Conservation (phyloP, 192 early-diverging fungal genomes). For the Coemansia sp. region DNA sequence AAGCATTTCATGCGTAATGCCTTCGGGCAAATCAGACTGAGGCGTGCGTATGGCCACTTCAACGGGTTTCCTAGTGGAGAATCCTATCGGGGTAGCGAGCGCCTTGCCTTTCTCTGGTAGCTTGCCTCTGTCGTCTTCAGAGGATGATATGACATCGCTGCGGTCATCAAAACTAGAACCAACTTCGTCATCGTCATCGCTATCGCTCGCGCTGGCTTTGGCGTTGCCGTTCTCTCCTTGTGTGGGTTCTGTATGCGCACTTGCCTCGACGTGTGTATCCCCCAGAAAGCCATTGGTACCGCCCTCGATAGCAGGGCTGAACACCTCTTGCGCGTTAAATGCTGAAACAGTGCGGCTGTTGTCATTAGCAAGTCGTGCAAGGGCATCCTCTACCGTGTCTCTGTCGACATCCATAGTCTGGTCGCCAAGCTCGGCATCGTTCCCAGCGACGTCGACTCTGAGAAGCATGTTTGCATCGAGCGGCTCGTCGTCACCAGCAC, state of each 20-base stretch:
- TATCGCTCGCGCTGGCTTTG: not conserved
- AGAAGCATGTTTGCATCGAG: slow-evolving; percentile 12
- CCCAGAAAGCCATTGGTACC: too few species aligned
- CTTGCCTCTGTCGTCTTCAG: not conserved
- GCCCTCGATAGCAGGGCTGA: not conserved
- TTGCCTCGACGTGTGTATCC: too few species aligned
- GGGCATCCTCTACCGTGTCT: slow-evolving; percentile 38
- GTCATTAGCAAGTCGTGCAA: slow-evolving; percentile 32
- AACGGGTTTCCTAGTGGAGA: slow-evolving; percentile 7
- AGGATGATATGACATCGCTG: not conserved
- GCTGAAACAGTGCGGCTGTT: not conserved
- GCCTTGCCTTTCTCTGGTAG: not conserved
- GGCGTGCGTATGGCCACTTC: slow-evolving; percentile 40
- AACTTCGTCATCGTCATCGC: slow-evolving; percentile 3
- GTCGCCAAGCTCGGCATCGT: slow-evolving; percentile 8
- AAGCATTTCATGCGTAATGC: slow-evolving; percentile 50
- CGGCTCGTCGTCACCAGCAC: not conserved
- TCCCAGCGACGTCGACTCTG: slow-evolving; percentile 1
- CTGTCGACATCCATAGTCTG: slow-evolving; percentile 40
- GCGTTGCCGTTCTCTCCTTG: not conserved
- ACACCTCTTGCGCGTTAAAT: not conserved
- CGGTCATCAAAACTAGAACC: not conserved
- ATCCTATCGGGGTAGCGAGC: not conserved
- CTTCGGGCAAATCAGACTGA: slow-evolving; percentile 35
- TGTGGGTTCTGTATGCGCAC: too few species aligned